Conservation (phyloP, 345 rosid species). For the Cardamine resedifolia region DNA sequence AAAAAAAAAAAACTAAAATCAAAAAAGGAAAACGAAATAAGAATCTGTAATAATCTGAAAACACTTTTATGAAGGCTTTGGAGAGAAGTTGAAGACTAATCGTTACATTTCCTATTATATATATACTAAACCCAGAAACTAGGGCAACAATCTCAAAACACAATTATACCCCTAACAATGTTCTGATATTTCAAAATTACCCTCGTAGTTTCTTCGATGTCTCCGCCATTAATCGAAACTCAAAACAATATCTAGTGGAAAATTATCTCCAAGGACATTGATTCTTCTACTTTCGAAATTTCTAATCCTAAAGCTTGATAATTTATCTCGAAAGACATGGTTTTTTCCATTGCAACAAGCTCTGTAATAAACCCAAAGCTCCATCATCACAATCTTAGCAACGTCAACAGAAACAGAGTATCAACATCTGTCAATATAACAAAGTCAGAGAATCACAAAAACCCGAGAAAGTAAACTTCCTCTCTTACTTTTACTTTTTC, state of each 20-base stretch:
- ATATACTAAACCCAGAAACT: conserved; percentile 12
- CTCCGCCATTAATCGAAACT: conserved; percentile 13
- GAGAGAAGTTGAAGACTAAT: not conserved
- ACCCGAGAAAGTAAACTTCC: conserved; percentile 24
- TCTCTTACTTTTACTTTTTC: not conserved
- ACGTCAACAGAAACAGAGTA: conserved; percentile 1
- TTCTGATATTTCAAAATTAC: not conserved
- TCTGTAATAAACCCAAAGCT: not conserved
- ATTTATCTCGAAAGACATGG: not conserved
- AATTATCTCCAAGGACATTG: not conserved
- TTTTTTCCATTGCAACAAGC: conserved; percentile 8
- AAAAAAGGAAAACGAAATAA: not conserved
- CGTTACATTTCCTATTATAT: not conserved
- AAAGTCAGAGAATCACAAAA: conserved; percentile 18
- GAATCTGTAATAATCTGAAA: not conserved
- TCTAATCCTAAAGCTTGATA: not conserved
- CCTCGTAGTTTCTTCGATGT: not conserved
- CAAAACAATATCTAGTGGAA: not conserved
- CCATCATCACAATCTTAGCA: conserved; percentile 5
- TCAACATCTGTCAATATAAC: conserved; percentile 1
- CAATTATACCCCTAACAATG: not conserved
- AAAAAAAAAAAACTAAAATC: not conserved
- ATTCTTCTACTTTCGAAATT: not conserved
- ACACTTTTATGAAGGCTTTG: not conserved
- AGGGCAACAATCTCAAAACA: conserved; percentile 19